Percentiles rank a stretch among this genome's conserved stretches.
phyloP scores from a whole-genome alignment of 2,329 filamentous ascomycete genomes.

The Colletotrichum scovillei region DNA sequence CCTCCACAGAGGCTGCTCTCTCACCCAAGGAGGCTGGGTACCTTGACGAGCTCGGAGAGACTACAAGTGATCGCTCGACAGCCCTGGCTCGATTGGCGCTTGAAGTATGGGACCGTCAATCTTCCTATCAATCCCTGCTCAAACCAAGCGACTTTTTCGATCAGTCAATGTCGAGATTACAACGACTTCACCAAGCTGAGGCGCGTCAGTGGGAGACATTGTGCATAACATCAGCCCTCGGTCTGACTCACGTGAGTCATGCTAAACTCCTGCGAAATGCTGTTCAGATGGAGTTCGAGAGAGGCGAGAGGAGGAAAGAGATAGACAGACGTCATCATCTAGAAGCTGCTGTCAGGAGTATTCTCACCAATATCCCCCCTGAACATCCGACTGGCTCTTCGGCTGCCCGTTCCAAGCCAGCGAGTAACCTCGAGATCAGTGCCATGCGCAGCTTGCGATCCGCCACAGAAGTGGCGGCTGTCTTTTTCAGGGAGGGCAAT shows the following conservation, averaged over 20 bases:
- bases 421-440: not conserved
- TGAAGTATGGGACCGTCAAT: not conserved
- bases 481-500: not conserved
- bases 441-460: not conserved
- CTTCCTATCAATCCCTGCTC: fast-evolving
- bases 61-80: not conserved
- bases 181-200: no score
- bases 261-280: not conserved
- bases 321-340: not conserved
- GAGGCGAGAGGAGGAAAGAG: not conserved
- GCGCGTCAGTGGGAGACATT: not conserved
- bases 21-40: not conserved
- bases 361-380: not conserved
- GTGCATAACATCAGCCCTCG: not conserved
- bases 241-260: not conserved
- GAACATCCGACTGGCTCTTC: not conserved
- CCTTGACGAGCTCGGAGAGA: not conserved
- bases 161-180: no score
- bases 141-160: no score
- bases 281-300: not conserved
- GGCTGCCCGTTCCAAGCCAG: not conserved
- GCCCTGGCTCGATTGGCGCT: not conserved
- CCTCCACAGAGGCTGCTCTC: not conserved
- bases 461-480: not conserved
- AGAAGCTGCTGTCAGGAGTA: not conserved